A percentile compares a stretch with the other conserved stretches of the same genome.
phyloP scores from a whole-genome alignment of 495 filamentous ascomycete genomes.

The Sphaerosporella brunnea region DNA sequence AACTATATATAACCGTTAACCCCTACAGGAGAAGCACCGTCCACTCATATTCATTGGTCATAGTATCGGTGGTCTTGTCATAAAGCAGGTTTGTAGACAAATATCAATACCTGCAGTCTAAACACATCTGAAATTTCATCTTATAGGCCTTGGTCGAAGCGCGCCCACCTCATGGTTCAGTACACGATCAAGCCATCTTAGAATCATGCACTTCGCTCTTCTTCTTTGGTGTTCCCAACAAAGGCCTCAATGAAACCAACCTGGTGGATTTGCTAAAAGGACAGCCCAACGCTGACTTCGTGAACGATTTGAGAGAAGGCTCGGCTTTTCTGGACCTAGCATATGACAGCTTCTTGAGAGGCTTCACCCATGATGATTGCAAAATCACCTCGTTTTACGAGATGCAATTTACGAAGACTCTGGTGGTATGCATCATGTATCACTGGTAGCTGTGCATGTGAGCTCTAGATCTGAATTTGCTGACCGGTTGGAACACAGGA shows the following conservation, averaged over 20 bases:
- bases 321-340: conserved; percentile 4
- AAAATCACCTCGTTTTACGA: conserved; percentile 1
- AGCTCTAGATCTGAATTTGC: too few relatives aligned
- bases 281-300: conserved; percentile 3
- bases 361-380: neutral
- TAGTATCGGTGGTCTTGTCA: conserved; percentile 21
- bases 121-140: too few relatives aligned
- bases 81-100: neutral
- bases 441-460: too few relatives aligned
- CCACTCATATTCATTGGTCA: conserved; percentile 27
- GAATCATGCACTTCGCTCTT: conserved; percentile 6
- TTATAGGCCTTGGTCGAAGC: neutral
- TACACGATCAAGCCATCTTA: neutral
- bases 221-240: conserved; percentile 21
- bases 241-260: conserved; percentile 13
- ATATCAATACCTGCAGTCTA: too few relatives aligned
- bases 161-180: neutral
- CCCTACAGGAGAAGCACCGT: conserved; percentile 11
- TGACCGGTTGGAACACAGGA: too few relatives aligned
- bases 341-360: neutral
- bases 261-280: conserved; percentile 14
- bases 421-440: too few relatives aligned
- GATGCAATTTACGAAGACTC: too few relatives aligned
- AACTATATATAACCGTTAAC: too few relatives aligned
- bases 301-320: conserved; percentile 9